Conservation (phyloP, 495 filamentous ascomycete genomes). For the Paragyromitra xinjiangensis region DNA sequence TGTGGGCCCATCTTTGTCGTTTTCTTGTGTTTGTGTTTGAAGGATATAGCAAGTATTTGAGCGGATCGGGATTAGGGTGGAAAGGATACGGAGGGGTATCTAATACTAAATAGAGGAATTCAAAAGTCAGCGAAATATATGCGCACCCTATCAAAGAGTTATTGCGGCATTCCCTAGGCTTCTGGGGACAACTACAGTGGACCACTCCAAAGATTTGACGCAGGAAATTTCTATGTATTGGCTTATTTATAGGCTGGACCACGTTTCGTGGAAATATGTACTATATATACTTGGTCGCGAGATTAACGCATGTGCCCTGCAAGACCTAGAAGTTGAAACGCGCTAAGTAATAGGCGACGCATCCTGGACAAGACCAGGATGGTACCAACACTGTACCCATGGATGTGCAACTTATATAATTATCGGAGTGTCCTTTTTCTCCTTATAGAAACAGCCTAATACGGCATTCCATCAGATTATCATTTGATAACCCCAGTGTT, state of each 20-base stretch:
- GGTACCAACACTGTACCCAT: neutral
- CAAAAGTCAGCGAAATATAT: neutral
- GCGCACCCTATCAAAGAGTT: too few relatives aligned
- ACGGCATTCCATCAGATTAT: too few relatives aligned
- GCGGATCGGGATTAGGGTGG: neutral
- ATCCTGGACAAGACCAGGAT: neutral
- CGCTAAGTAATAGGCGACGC: neutral
- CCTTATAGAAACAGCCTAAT: too few relatives aligned
- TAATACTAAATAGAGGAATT: neutral
- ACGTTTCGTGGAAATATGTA: neutral
- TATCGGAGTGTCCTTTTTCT: too few relatives aligned
- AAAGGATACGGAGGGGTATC: too few relatives aligned
- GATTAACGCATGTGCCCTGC: too few relatives aligned
- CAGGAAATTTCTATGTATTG: neutral
- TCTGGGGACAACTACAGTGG: too few relatives aligned
- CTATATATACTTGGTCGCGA: too few relatives aligned
- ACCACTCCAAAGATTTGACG: neutral
- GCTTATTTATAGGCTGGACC: neutral
- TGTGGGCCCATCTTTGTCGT: neutral
- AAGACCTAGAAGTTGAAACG: neutral
- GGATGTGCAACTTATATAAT: too few relatives aligned
- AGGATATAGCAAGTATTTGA: neutral
- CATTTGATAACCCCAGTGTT: too few relatives aligned
- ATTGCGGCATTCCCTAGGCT: too few relatives aligned
- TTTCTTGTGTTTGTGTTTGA: neutral